A percentile compares a stretch with the other conserved stretches of the same genome.
These are phyloP conservation scores for Kluyveromyces wickerhamii DNA, from an alignment of 805 yeast genomes.

Conservation along the genomic window DNA sequence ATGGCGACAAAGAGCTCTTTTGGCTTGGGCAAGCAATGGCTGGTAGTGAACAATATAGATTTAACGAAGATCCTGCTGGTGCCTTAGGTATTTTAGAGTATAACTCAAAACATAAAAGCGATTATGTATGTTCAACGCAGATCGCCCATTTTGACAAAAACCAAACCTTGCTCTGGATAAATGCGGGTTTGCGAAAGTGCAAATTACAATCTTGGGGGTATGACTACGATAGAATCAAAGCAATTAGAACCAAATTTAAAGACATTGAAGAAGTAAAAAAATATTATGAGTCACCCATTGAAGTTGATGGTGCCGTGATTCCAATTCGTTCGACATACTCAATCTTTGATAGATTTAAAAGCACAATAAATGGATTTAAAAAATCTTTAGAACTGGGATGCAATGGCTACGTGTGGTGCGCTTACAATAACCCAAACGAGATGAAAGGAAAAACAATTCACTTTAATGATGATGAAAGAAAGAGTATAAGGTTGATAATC, in stretches of 20 bases:
- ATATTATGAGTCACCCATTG: neutral
- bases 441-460: neutral
- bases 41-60: slow-evolving; percentile 15
- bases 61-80: slow-evolving; percentile 17
- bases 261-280: neutral
- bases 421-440: neutral
- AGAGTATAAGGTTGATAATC: neutral
- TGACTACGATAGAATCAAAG: neutral
- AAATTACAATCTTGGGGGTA: slow-evolving; percentile 8
- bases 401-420: neutral
- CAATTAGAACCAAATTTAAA: neutral
- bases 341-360: neutral
- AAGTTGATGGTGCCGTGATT: neutral
- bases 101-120: slow-evolving; percentile 6
- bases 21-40: slow-evolving; percentile 28
- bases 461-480: neutral
- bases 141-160: slow-evolving; percentile 21
- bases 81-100: slow-evolving; percentile 1
- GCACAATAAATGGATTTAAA: neutral
- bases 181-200: slow-evolving; percentile 27
- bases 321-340: no score
- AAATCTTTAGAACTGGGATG: neutral
- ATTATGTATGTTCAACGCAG: slow-evolving; percentile 24
- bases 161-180: slow-evolving; percentile 24
- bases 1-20: slow-evolving; percentile 27